Evolutionary conservation across 2,329 filamentous ascomycete genomes (phyloP), one percentile per base, ranked within the genome.

Genomic region (Penicillium brasilianum): DNA sequence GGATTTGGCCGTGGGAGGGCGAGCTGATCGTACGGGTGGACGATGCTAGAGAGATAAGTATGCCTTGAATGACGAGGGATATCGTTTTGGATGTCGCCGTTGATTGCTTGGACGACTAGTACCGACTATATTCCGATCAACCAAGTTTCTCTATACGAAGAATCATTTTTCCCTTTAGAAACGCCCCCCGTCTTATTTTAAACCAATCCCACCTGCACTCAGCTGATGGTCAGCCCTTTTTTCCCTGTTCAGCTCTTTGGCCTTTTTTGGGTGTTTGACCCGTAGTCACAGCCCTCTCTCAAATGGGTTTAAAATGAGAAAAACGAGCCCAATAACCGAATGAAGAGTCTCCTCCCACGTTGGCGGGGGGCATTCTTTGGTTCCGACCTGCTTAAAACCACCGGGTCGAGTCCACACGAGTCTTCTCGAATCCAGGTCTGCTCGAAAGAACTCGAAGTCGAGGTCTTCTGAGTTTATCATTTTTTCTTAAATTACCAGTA

Each of bases 221-320:
- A 57, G 55, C 55, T 58, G 37, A 58, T 46, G 48, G 55, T 52
- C 37, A 44, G 55, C 48, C 48, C n/a, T 22, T 36, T 48, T 22
- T 36, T 41, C 25, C 16, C 25, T 49, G 36, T 44, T 52, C 48
- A 57, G 55, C 44, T 36, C 55, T 22, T 34, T 11, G n/a, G 20
- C 18, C 44, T 30, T 46, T 46, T 28, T 28, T 46, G 5, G 16
- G 43, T 14, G 20, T 53, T 28, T 30, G 48, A 18, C 18, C 25
- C 39, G 34, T 37, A 48, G 44, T 22, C 43, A 46, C 43, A 30
- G 22, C 50, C 50, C 13, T 5, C n/a, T 10, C n/a, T 13, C 22
- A 11, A 48, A 16, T 16, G 25, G 22, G 28, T 2, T 11, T 16
- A 46, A 48, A 48, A 48, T 2, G 14, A 30, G 22, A 48, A 48